A percentile compares a stretch with the other conserved stretches of the same genome.
Evolutionary conservation across 2,329 filamentous ascomycete genomes (phyloP).

Genomic region (Microdochium nivale): DNA sequence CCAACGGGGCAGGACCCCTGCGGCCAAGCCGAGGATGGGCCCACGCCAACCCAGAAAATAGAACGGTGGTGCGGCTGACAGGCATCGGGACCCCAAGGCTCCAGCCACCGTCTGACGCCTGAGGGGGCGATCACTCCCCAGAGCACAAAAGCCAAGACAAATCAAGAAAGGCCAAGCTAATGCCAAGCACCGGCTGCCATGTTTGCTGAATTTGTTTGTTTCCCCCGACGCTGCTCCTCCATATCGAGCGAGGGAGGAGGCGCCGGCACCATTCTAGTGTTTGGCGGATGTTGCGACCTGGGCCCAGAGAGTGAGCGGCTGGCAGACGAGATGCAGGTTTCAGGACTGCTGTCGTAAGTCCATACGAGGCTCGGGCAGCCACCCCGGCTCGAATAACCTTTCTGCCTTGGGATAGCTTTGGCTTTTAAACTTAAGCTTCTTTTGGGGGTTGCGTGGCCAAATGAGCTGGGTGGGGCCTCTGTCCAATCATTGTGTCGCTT

Average conservation of each 20-base stretch:
- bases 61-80: not conserved
- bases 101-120: not conserved
- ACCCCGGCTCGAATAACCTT: not conserved
- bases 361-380: not conserved
- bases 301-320: not conserved
- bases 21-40: not conserved
- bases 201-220: no score
- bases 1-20: not conserved
- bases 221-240: no score
- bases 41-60: not conserved
- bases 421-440: not conserved
- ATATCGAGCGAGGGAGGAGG: no score
- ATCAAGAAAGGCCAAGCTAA: not conserved
- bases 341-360: not conserved
- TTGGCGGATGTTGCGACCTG: not conserved
- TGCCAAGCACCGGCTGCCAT: not conserved
- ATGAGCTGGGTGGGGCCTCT: not conserved
- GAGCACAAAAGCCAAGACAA: not conserved
- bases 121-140: not conserved
- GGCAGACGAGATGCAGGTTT: no score
- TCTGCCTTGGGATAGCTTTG: not conserved
- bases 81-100: not conserved
- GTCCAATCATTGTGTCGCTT: not conserved
- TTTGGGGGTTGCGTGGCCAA: not conserved
- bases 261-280: not conserved